Conservation (phyloP, 2,329 filamentous ascomycete species). For the Claviceps sp. region DNA sequence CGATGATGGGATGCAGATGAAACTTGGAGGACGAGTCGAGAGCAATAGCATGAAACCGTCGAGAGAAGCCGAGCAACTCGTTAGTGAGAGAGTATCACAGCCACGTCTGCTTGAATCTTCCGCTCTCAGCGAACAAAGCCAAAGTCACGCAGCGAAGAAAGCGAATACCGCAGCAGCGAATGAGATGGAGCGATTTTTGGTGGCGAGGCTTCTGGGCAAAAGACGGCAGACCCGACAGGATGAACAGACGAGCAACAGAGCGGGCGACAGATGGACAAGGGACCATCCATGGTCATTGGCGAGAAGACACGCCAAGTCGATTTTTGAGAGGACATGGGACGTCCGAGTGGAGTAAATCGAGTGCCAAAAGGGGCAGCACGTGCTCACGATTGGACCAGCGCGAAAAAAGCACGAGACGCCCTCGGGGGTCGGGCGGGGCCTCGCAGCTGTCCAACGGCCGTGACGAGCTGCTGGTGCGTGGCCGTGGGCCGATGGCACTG, state of each 20-base stretch:
- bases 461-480: neutral
- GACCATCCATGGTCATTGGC: too few relatives aligned
- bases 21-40: neutral
- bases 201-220: too few relatives aligned
- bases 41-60: neutral
- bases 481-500: neutral
- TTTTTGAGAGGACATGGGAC: too few relatives aligned
- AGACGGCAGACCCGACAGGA: too few relatives aligned
- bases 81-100: neutral
- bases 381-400: too few relatives aligned
- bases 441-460: neutral
- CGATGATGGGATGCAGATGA: neutral
- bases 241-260: too few relatives aligned
- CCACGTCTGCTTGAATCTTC: neutral
- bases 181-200: neutral
- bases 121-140: too few relatives aligned
- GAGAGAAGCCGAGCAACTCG: neutral
- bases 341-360: too few relatives aligned
- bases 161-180: neutral
- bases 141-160: neutral
- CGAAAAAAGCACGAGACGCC: too few relatives aligned
- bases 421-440: neutral
- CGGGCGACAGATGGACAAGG: too few relatives aligned
- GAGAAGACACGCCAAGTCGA: too few relatives aligned
- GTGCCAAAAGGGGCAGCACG: too few relatives aligned